Evolutionary conservation across 2,329 filamentous ascomycete species (phyloP), one percentile per base, ranked within the genome.

Genomic region (Fonsecaea multimorphosa): DNA sequence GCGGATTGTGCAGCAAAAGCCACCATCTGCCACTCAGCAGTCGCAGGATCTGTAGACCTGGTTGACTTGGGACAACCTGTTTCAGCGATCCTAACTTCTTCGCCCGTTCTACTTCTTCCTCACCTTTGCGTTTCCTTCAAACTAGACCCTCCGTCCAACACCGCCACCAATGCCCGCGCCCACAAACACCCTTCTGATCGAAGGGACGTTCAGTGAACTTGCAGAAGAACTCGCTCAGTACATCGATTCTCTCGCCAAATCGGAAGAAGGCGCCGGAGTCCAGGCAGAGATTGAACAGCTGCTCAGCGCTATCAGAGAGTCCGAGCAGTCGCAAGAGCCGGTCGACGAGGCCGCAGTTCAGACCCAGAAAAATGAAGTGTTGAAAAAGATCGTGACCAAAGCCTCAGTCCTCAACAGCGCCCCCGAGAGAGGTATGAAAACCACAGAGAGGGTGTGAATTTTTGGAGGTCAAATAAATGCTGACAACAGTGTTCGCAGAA

Each of bases 181-280:
- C 69, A 82, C 85, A 66, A 88, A 83, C 72, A 87, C 86, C 75
- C 84, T 88, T 73, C 82, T 89, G 73, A 87, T 99, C 80, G 95
- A 99, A 84, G 95, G 95, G 79, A 87, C 88, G 75, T 97, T 97
- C 80, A 89, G 93, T 79, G 95, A 98, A 83, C 89, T 97, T 77
- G 89, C 91, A 75, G 89, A 91, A 80, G 95, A 99, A 83, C 91
- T 99, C 84, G 93, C 94, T 79, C 91, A 93, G 75, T 97, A 96
- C 82, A 85, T 99, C 78, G 92, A 96, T 80, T 84, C 89, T 73
- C 87, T 93, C 78, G 90, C 91, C 75, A 90, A 91, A 71, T 84
- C 81, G 73, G 84, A 86, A 69, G 85, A 85, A 70, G 79, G 79
- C 70, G 80, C 79, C 59, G 78, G 74, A 57, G 76, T 89, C 66